phyloP scores from a whole-genome alignment of 106 monocot species.

The Agapanthus africanus region DNA sequence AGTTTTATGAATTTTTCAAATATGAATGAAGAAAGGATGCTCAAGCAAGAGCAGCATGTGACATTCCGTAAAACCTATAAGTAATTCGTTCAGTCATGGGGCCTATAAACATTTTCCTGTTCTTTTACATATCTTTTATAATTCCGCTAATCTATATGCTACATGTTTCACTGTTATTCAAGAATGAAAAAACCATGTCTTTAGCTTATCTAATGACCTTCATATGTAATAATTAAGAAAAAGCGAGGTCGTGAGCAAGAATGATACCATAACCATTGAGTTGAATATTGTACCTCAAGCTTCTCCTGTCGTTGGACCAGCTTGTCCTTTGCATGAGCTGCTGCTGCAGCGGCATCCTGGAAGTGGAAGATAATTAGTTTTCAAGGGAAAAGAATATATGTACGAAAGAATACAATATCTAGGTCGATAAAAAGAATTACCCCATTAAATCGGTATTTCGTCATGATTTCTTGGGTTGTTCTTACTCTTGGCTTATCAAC shows the following conservation, averaged over 20 bases:
- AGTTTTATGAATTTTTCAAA: too few species aligned
- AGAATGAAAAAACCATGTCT: background rate
- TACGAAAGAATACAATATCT: background rate
- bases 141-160: too few species aligned
- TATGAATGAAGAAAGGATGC: too few species aligned
- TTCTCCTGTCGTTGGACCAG: conserved; percentile 80
- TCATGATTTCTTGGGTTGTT: conserved; percentile 84
- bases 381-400: background rate
- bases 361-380: conserved; percentile 9
- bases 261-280: background rate
- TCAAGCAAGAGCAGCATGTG: background rate
- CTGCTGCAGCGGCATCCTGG: conserved; percentile 89
- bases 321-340: conserved; percentile 86
- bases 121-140: background rate
- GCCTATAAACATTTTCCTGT: background rate
- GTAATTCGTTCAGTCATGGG: too few species aligned
- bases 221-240: background rate
- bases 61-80: background rate
- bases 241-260: background rate
- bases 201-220: background rate
- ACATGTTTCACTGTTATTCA: too few species aligned
- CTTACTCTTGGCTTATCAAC: conserved; percentile 58
- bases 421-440: conserved; percentile 33
- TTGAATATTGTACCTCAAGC: conserved; percentile 42
- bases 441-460: conserved; percentile 77